These are phyloP conservation scores for Colletotrichum brevisporum DNA, from an alignment of 2,329 filamentous ascomycete species.

Conservation along the genomic window DNA sequence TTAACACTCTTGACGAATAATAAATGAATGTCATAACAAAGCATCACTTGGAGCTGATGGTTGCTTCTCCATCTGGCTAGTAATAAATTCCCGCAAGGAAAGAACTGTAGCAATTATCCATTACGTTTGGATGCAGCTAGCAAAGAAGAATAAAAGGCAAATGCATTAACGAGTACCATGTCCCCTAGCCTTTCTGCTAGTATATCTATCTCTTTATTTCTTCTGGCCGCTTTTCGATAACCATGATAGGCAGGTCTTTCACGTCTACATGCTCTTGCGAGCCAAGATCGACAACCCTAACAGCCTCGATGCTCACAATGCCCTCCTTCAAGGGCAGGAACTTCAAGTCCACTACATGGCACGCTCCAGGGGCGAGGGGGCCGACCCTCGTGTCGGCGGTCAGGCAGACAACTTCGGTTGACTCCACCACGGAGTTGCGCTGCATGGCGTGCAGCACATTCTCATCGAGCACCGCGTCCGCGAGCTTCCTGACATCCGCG, in stretches of 20 bases:
- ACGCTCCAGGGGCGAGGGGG: slow-evolving; percentile 78
- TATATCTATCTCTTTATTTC: slow-evolving; percentile 23
- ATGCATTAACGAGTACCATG: background rate
- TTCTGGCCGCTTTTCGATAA: slow-evolving; percentile 59
- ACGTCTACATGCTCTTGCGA: slow-evolving; percentile 85
- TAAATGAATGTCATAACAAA: slow-evolving; percentile 28
- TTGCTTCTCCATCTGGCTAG: slow-evolving; percentile 10
- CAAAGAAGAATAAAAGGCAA: background rate
- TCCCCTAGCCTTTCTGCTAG: background rate
- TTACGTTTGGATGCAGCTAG: background rate
- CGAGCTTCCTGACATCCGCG: slow-evolving; percentile 55
- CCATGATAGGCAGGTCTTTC: slow-evolving; percentile 78
- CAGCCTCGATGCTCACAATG: slow-evolving; percentile 78
- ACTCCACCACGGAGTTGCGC: slow-evolving; percentile 73
- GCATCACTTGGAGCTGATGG: slow-evolving; percentile 16
- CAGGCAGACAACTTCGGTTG: slow-evolving; percentile 79
- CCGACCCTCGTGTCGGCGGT: slow-evolving; percentile 82
- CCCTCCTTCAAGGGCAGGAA: slow-evolving; percentile 79
- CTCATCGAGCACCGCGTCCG: slow-evolving; percentile 80
- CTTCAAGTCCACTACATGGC: slow-evolving; percentile 79
- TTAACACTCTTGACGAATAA: slow-evolving; percentile 21
- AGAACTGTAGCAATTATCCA: background rate
- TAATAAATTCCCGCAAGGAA: slow-evolving; percentile 5
- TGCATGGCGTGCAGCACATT: slow-evolving; percentile 80
- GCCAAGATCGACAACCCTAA: slow-evolving; percentile 80